Evolutionary conservation across 2,329 filamentous ascomycete species (phyloP).

Genomic region (Thielaviopsis musarum): DNA sequence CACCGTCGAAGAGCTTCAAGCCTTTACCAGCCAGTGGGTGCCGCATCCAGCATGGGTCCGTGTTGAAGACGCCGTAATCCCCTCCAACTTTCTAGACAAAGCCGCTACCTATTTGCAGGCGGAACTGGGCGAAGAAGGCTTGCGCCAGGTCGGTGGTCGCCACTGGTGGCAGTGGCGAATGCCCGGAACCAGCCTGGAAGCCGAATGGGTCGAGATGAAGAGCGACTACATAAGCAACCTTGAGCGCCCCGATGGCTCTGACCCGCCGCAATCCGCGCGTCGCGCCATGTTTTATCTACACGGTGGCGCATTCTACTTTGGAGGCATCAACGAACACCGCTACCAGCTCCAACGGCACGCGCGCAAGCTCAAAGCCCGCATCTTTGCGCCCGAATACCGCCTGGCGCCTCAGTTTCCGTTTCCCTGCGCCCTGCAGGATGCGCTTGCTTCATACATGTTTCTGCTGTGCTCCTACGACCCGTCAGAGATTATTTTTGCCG

Average conservation of each 20-base stretch:
- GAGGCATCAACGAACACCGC: conserved; percentile 89
- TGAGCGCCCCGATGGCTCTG: conserved; percentile 17
- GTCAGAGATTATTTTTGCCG: conserved; percentile 68
- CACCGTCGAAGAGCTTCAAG: conserved; percentile 82
- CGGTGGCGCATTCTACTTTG: conserved; percentile 90
- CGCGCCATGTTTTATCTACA: conserved; percentile 89
- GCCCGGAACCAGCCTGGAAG: conserved; percentile 47
- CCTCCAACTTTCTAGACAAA: conserved; percentile 42
- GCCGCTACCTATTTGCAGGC: conserved; percentile 51
- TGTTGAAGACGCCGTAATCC: conserved; percentile 51
- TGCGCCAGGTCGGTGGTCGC: conserved; percentile 59
- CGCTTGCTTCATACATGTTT: conserved; percentile 71
- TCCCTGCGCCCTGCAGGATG: conserved; percentile 82
- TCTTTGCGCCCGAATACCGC: conserved; percentile 75
- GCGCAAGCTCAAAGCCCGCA: conserved; percentile 75
- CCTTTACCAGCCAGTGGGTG: conserved; percentile 83
- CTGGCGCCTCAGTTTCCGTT: conserved; percentile 91
- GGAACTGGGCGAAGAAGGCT: conserved; percentile 63
- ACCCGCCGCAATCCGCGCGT: neutral
- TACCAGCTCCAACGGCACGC: conserved; percentile 96
- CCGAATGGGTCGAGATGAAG: conserved; percentile 95
- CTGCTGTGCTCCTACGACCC: conserved; percentile 62
- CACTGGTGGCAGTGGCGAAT: conserved; percentile 84
- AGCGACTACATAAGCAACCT: conserved; percentile 39
- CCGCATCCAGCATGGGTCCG: conserved; percentile 80